These are phyloP conservation scores for Phellinidium pouzarii DNA, from an alignment of 1,284 basidiomycete genomes.

Conservation along the genomic window DNA sequence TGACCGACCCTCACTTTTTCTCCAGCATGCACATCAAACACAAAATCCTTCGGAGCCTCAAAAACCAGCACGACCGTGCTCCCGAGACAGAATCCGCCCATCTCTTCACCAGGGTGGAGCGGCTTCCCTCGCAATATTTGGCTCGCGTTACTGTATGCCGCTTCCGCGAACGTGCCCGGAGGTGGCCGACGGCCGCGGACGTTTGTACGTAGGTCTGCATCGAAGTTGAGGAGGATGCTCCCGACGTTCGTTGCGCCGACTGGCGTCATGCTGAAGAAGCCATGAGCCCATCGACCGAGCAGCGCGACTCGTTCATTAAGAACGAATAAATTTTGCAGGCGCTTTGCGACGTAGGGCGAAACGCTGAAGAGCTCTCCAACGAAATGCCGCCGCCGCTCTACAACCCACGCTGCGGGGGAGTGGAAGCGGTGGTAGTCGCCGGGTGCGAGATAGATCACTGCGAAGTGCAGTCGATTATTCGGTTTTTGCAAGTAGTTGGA, in stretches of 20 bases:
- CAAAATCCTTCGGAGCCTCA: conserved; percentile 84
- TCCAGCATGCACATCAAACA: conserved; percentile 75
- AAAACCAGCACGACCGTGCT: conserved; percentile 96
- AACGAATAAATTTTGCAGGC: conserved; percentile 91
- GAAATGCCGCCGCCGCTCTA: conserved; percentile 93
- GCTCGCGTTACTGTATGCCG: conserved; percentile 80
- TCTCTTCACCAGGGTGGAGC: conserved; percentile 82
- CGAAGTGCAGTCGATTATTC: conserved; percentile 84
- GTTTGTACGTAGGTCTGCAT: conserved; percentile 84
- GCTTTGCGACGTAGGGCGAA: conserved; percentile 91
- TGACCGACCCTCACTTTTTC: conserved; percentile 89
- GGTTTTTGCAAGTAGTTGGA: conserved; percentile 46
- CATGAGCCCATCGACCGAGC: conserved; percentile 92
- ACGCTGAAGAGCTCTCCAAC: conserved; percentile 95
- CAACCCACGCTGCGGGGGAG: conserved; percentile 93
- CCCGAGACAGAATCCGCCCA: conserved; percentile 95
- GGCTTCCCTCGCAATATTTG: conserved; percentile 85
- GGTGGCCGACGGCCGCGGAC: conserved; percentile 66
- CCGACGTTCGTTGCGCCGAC: conserved; percentile 99
- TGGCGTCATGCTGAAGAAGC: conserved; percentile 96
- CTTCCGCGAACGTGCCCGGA: conserved; percentile 88
- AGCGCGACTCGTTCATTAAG: conserved; percentile 96
- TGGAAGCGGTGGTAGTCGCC: conserved; percentile 99
- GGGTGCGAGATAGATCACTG: conserved; percentile 95
- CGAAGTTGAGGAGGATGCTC: conserved; percentile 95